phyloP scores from a whole-genome alignment of 2,329 filamentous ascomycete genomes.

The Penicillium sp. region DNA sequence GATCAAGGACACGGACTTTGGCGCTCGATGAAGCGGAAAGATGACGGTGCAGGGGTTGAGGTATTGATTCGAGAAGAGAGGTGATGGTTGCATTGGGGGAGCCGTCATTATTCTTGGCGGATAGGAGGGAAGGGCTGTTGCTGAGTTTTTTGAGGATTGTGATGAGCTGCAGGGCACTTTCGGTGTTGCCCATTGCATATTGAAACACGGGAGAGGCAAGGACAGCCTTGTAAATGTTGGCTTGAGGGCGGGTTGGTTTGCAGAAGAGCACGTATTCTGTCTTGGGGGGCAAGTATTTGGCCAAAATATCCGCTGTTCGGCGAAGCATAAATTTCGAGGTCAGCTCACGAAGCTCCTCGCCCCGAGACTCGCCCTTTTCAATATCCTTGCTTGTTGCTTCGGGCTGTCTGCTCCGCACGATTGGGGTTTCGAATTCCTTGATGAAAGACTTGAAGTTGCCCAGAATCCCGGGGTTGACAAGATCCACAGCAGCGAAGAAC shows the following conservation, averaged over 20 bases:
- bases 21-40: conserved; percentile 61
- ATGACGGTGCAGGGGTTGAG: conserved; percentile 54
- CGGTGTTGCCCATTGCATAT: conserved; percentile 61
- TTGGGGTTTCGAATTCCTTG: conserved; percentile 65
- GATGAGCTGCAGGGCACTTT: conserved; percentile 67
- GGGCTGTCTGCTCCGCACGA: conserved; percentile 64
- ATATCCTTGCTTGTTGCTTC: conserved; percentile 62
- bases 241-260: conserved; percentile 61
- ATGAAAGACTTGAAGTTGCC: conserved; percentile 65
- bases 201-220: conserved; percentile 66
- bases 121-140: conserved; percentile 67
- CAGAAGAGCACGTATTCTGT: conserved; percentile 69
- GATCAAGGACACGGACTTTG: conserved; percentile 68
- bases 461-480: conserved; percentile 67
- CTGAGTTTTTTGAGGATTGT: conserved; percentile 73
- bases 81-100: conserved; percentile 50
- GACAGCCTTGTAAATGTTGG: conserved; percentile 63
- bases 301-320: conserved; percentile 65
- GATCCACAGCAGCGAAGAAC: conserved; percentile 68
- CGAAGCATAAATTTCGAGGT: conserved; percentile 67
- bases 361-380: conserved; percentile 64
- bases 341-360: conserved; percentile 60
- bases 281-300: conserved; percentile 66
- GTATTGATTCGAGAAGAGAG: conserved; percentile 55
- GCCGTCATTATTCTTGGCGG: conserved; percentile 51